Evolutionary conservation across 305 asterid genomes (phyloP), one percentile per base, ranked within the genome.

Genomic region (Striga hermonthica): DNA sequence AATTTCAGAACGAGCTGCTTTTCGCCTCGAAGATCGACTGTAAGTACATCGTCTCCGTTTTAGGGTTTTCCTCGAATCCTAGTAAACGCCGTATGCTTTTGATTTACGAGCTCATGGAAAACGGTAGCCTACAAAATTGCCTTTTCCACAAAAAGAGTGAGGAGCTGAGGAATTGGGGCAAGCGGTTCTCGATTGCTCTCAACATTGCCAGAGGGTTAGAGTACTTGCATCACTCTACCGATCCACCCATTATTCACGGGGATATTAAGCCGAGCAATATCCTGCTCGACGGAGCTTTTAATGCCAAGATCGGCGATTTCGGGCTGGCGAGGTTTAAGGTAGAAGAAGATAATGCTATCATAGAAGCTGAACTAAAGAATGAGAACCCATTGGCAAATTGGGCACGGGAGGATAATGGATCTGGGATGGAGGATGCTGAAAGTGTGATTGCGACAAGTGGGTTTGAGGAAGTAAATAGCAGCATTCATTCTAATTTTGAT

Each of bases 231-330:
- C 91, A 88, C 73, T 81, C 65, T 52, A 90, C 96, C 72, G 97
- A 93, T 76, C 95, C 97, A 6, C 88, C 95, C 1, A 86, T 85
- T 34, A 81, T 93, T 41, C 99, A 93, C 38, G 99, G 97, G 8
- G 99, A 93, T 73, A 86, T 93, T 60, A 93, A 93, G 79, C 96
- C 99, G 6, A 93, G 99, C 70, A 93, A 93, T 71, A 74, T 90
- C 7, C 67, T 90, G 57, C 67, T 93, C 72, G 96, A 90, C 66
- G 80, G 53, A 39, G 76, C 66, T 58, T 93, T 90, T 62, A 76
- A 73, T 52, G 95, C 99, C 3, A 93, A 80, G 75, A 88, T 93
- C 60, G 90, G 95, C 0, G 99, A 93, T 90, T 93, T 93, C 4
- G 99, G 99, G 39, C 69, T 93, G 73, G 96, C 96, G 12, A 83